Conservation (phyloP, 768 basidiomycete genomes). For the Phaeotremella fagi region DNA sequence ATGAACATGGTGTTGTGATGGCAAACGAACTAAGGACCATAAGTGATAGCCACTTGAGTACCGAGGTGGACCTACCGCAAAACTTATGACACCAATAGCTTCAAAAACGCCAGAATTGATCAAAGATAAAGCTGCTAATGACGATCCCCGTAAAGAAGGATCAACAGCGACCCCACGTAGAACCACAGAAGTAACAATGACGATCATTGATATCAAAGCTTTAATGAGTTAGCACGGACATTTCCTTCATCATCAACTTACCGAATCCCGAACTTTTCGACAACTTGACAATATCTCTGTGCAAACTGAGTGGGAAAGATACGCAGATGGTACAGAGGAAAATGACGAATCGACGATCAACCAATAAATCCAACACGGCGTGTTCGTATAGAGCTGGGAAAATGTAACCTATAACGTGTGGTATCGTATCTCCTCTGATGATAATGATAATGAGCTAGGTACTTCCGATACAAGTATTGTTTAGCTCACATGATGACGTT, state of each 20-base stretch:
- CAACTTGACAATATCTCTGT: constrained; percentile 96
- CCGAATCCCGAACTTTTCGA: constrained; percentile 88
- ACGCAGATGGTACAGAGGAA: constrained; percentile 77
- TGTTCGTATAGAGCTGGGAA: constrained; percentile 65
- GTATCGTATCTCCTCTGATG: constrained; percentile 78
- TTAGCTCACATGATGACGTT: constrained; percentile 75
- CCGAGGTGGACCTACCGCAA: constrained; percentile 47
- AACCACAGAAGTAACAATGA: constrained; percentile 82
- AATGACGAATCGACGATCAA: constrained; percentile 85
- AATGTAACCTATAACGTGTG: constrained; percentile 81
- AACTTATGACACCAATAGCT: constrained; percentile 86
- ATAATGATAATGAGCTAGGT: too few species aligned
- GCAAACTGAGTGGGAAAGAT: constrained; percentile 89
- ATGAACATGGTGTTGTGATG: constrained; percentile 97
- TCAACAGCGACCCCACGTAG: constrained; percentile 74
- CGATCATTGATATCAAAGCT: constrained; percentile 65
- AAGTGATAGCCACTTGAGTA: too few species aligned
- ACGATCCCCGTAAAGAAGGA: constrained; percentile 69
- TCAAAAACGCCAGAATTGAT: constrained; percentile 79
- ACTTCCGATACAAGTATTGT: too few species aligned
- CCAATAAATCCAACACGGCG: constrained; percentile 70
- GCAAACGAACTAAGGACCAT: constrained; percentile 78
- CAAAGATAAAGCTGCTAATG: constrained; percentile 67
- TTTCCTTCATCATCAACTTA: too few species aligned
- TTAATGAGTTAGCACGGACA: background rate